phyloP scores from a whole-genome alignment of 1,139 yeast species.

The Magnusiomyces sp. region DNA sequence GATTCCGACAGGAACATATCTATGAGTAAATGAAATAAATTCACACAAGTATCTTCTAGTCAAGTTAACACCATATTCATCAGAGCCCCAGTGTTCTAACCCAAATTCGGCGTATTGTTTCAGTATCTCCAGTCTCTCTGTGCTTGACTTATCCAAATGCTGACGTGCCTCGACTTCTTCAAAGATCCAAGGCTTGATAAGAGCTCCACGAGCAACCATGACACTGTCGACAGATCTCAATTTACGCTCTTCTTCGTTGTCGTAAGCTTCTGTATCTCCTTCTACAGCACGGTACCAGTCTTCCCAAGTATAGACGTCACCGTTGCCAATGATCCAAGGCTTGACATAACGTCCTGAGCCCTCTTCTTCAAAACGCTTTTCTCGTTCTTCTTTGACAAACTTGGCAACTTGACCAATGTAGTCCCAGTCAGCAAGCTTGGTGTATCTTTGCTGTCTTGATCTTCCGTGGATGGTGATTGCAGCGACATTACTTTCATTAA shows the following conservation, averaged over 20 bases:
- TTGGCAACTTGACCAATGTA: conserved; percentile 71
- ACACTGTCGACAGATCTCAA: conserved; percentile 77
- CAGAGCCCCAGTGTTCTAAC: conserved; percentile 96
- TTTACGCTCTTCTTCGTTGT: neutral
- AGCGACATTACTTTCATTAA: conserved; percentile 73
- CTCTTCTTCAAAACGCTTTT: conserved; percentile 39
- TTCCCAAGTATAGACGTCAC: conserved; percentile 78
- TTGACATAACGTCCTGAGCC: conserved; percentile 28
- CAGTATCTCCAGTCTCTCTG: conserved; percentile 74
- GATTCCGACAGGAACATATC: conserved; percentile 91
- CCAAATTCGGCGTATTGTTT: conserved; percentile 68
- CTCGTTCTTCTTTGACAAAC: conserved; percentile 47
- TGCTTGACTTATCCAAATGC: conserved; percentile 81
- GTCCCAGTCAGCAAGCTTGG: conserved; percentile 87
- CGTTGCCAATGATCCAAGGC: conserved; percentile 69
- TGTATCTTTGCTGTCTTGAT: conserved; percentile 90
- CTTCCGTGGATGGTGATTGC: conserved; percentile 95
- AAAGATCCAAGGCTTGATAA: conserved; percentile 97
- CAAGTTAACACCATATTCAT: conserved; percentile 82
- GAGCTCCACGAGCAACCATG: conserved; percentile 97
- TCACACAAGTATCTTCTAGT: conserved; percentile 92
- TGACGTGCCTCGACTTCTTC: conserved; percentile 90
- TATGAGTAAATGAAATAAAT: conserved; percentile 84
- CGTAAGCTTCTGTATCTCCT: conserved; percentile 39
- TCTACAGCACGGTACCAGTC: conserved; percentile 81